Conservation (phyloP, 2,329 filamentous ascomycete species). For the Apiospora rasikravindrae region DNA sequence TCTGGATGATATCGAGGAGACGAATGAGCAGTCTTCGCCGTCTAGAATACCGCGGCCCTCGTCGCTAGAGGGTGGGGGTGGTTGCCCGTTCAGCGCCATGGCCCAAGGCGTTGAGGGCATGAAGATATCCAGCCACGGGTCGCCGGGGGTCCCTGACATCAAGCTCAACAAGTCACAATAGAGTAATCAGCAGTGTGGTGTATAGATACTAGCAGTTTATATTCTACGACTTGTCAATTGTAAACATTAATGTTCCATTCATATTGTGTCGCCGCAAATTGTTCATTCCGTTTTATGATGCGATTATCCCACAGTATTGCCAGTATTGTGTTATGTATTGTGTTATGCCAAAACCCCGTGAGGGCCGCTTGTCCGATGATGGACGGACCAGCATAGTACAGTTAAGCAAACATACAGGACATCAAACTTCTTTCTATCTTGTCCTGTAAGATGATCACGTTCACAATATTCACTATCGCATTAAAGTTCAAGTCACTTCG, state of each 20-base stretch:
- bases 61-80: slow-evolving; percentile 23
- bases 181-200: not conserved
- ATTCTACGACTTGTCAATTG: not conserved
- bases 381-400: not conserved
- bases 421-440: not conserved
- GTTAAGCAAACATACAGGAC: too few relatives aligned
- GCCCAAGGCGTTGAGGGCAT: slow-evolving; percentile 26
- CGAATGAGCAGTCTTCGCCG: not conserved
- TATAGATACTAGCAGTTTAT: not conserved
- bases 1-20: slow-evolving; percentile 47
- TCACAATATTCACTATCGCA: not conserved
- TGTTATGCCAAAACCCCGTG: not conserved
- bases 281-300: not conserved
- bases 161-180: not conserved
- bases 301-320: not conserved
- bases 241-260: not conserved
- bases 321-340: not conserved
- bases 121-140: slow-evolving; percentile 21
- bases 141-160: not conserved
- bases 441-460: not conserved
- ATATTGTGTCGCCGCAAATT: not conserved
- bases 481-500: not conserved
- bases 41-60: slow-evolving; percentile 22
- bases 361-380: not conserved
- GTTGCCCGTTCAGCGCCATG: slow-evolving; percentile 36